These are phyloP conservation scores for Wickerhamiella qilinensis DNA, from an alignment of 805 yeast genomes.

Conservation along the genomic window DNA sequence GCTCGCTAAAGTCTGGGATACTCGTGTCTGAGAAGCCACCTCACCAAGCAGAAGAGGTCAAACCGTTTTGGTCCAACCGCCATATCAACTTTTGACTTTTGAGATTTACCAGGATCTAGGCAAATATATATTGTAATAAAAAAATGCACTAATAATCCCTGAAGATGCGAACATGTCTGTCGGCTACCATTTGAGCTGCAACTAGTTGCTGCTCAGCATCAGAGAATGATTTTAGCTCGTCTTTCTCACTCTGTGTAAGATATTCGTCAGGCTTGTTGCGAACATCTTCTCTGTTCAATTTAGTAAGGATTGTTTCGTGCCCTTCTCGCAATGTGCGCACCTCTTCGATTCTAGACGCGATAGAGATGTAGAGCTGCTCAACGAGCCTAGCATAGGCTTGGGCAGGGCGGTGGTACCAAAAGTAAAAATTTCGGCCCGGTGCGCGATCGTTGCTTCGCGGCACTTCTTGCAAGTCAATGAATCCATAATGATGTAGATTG, in stretches of 20 bases:
- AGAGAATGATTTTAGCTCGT: slow-evolving; percentile 42
- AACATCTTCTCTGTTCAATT: slow-evolving; percentile 82
- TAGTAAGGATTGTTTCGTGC: slow-evolving; percentile 52
- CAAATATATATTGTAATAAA: neutral
- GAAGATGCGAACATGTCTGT: slow-evolving; percentile 24
- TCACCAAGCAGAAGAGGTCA: slow-evolving; percentile 27
- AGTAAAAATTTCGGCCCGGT: slow-evolving; percentile 71
- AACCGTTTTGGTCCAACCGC: slow-evolving; percentile 24
- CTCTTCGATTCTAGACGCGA: slow-evolving; percentile 28
- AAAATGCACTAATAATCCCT: slow-evolving; percentile 19
- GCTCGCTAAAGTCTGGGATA: slow-evolving; percentile 35
- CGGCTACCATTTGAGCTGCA: slow-evolving; percentile 20
- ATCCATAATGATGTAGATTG: slow-evolving; percentile 48
- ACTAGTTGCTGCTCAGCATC: slow-evolving; percentile 20
- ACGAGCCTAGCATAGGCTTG: slow-evolving; percentile 33
- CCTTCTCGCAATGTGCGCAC: slow-evolving; percentile 30
- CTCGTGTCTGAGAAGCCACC: slow-evolving; percentile 66
- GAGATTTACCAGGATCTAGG: no score
- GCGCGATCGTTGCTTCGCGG: slow-evolving; percentile 86
- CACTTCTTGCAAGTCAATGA: slow-evolving; percentile 80
- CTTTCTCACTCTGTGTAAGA: slow-evolving; percentile 56
- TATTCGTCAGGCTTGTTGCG: slow-evolving; percentile 64
- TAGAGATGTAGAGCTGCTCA: slow-evolving; percentile 32
- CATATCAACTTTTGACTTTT: slow-evolving; percentile 8
- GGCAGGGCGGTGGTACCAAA: slow-evolving; percentile 54